These are phyloP conservation scores for Candida verbasci DNA, from an alignment of 805 yeast genomes.

Conservation along the genomic window DNA sequence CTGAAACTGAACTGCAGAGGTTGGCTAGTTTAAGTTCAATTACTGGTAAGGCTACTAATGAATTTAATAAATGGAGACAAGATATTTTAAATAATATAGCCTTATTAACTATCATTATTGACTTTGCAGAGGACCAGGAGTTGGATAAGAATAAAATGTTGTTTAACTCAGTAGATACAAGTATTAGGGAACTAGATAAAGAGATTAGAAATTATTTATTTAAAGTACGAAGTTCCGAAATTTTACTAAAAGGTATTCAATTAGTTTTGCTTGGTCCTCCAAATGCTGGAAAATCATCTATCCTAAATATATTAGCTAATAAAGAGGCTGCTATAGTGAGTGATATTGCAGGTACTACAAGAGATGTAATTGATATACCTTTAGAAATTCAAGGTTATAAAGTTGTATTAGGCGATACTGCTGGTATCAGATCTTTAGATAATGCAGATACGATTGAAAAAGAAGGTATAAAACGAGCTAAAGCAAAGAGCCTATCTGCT, in stretches of 20 bases:
- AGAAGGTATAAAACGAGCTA: conserved; percentile 82
- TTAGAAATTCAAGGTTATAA: conserved; percentile 81
- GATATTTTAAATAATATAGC: conserved; percentile 65
- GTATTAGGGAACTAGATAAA: conserved; percentile 35
- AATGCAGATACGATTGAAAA: conserved; percentile 57
- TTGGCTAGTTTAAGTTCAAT: conserved; percentile 68
- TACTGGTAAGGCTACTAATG: conserved; percentile 56
- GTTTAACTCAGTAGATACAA: conserved; percentile 44
- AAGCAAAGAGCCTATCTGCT: conserved; percentile 50
- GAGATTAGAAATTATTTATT: conserved; percentile 44
- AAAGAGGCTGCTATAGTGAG: conserved; percentile 90
- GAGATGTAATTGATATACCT: conserved; percentile 81
- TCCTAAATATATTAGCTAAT: conserved; percentile 70
- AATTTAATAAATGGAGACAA: conserved; percentile 65
- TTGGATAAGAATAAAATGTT: conserved; percentile 58
- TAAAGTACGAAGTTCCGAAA: conserved; percentile 53
- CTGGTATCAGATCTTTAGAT: conserved; percentile 65
- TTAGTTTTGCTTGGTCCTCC: conserved; percentile 84
- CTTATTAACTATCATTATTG: conserved; percentile 79
- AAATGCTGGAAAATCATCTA: conserved; percentile 92
- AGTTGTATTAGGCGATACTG: conserved; percentile 84
- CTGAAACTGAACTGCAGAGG: conserved; percentile 90
- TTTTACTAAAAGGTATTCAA: conserved; percentile 68
- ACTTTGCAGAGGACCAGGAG: conserved; percentile 92
- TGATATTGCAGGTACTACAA: conserved; percentile 87